Conservation (phyloP, 768 basidiomycete genomes). For the Rhizopogon rudus region DNA sequence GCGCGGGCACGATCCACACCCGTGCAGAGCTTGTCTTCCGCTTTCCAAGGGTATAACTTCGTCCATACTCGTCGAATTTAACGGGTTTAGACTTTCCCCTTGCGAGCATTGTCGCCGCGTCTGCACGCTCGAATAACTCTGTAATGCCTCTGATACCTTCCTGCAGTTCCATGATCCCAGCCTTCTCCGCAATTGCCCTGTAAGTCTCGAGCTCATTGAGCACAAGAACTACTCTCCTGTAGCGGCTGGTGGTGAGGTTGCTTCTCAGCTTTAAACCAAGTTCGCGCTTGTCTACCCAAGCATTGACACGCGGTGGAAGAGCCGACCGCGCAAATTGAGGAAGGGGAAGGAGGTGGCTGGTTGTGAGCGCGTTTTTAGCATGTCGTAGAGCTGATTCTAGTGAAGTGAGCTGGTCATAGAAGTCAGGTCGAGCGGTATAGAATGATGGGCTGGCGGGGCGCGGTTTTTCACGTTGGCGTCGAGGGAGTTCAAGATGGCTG, state of each 20-base stretch:
- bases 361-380: constrained; percentile 54
- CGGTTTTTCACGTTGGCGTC: neutral
- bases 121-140: constrained; percentile 56
- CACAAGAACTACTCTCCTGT: constrained; percentile 56
- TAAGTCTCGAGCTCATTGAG: constrained; percentile 66
- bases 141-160: constrained; percentile 47
- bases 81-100: constrained; percentile 47
- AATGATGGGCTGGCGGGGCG: constrained; percentile 70
- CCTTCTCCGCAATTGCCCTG: constrained; percentile 52
- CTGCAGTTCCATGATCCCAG: constrained; percentile 54
- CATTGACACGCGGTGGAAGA: constrained; percentile 51
- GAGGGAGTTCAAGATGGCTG: constrained; percentile 6
- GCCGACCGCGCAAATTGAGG: constrained; percentile 61
- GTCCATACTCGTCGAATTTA: constrained; percentile 67
- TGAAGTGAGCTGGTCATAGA: constrained; percentile 64
- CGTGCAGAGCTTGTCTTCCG: constrained; percentile 88
- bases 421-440: constrained; percentile 75
- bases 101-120: constrained; percentile 23
- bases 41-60: constrained; percentile 81
- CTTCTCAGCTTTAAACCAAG: constrained; percentile 54
- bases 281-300: constrained; percentile 66
- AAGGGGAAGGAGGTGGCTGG: constrained; percentile 71
- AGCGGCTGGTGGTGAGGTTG: constrained; percentile 62
- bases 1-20: constrained; percentile 86
- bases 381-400: constrained; percentile 61